Evolutionary conservation across 805 yeast species (phyloP).

Genomic region (Saccharomycopsis sp.): DNA sequence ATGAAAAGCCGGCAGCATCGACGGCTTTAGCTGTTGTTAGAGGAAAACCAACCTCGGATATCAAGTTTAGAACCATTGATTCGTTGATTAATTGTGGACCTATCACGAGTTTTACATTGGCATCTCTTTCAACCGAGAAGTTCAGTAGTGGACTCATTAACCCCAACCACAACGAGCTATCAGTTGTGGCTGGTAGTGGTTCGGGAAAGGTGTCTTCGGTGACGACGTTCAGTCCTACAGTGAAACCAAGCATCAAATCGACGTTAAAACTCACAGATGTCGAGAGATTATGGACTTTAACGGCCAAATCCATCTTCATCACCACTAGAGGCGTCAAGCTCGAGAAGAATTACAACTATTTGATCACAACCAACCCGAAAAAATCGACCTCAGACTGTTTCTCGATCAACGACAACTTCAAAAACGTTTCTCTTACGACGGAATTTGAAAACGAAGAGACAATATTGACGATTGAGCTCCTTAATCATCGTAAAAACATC

Average conservation of each 20-base stretch:
- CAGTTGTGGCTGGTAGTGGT: conserved; percentile 68
- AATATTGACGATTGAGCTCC: conserved; percentile 36
- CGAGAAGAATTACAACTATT: conserved; percentile 43
- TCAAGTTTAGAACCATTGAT: conserved; percentile 45
- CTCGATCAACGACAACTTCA: conserved; percentile 40
- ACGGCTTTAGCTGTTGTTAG: conserved; percentile 44
- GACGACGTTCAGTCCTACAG: conserved; percentile 57
- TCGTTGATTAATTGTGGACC: conserved; percentile 65
- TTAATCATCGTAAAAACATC: conserved; percentile 48
- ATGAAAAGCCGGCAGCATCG: conserved; percentile 23
- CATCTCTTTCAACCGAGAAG: conserved; percentile 47
- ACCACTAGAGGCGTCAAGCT: conserved; percentile 26
- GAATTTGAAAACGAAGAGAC: conserved; percentile 17
- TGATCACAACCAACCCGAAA: conserved; percentile 65
- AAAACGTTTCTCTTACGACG: conserved; percentile 9
- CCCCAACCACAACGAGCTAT: conserved; percentile 60
- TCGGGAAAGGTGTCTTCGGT: conserved; percentile 47
- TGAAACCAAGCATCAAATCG: conserved; percentile 61
- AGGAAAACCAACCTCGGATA: conserved; percentile 36
- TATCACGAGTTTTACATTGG: conserved; percentile 58
- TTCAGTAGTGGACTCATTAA: conserved; percentile 57
- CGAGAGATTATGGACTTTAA: conserved; percentile 67
- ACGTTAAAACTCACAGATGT: conserved; percentile 68
- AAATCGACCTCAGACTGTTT: conserved; percentile 64
- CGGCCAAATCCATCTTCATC: conserved; percentile 6